A percentile compares a stretch with the other conserved stretches of the same genome.
Conservation (phyloP, 1,139 yeast genomes). For the Blastobotrys niveus region DNA sequence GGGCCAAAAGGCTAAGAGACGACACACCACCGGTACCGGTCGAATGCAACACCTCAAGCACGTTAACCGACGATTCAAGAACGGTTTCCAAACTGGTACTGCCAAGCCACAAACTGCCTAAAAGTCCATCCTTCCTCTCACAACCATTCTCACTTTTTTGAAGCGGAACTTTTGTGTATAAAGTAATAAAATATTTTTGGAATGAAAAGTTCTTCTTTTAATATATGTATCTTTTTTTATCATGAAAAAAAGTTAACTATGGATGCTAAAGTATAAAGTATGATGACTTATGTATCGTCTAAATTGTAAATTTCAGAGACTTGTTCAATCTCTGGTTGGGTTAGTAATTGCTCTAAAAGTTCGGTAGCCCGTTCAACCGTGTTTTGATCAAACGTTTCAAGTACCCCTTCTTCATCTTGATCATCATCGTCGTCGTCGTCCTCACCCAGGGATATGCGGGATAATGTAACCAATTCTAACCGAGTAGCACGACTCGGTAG, state of each 20-base stretch:
- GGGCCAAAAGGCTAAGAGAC: constrained; percentile 99
- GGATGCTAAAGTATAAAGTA: neutral
- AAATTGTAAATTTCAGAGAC: constrained; percentile 47
- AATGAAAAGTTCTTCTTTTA: constrained; percentile 1
- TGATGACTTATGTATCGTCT: neutral
- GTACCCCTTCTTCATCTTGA: neutral
- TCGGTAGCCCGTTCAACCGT: constrained; percentile 68
- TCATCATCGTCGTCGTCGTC: constrained; percentile 7
- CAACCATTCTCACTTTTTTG: neutral
- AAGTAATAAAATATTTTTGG: neutral
- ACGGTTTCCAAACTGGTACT: constrained; percentile 93
- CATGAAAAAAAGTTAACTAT: neutral
- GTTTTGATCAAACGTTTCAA: constrained; percentile 47
- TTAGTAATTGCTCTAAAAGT: constrained; percentile 60
- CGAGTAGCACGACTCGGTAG: constrained; percentile 2
- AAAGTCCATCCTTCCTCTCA: too few species aligned
- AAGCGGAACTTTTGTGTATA: neutral
- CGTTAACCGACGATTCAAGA: constrained; percentile 97
- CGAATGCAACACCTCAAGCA: constrained; percentile 98
- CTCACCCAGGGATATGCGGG: constrained; percentile 5
- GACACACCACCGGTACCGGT: constrained; percentile 99
- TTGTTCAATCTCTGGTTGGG: constrained; percentile 66
- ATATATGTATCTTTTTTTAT: neutral
- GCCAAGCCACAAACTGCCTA: constrained; percentile 48
- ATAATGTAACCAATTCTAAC: constrained; percentile 9